These are phyloP conservation scores for Nannizziopsis barbatae DNA, from an alignment of 2,329 filamentous ascomycete species.

Conservation along the genomic window DNA sequence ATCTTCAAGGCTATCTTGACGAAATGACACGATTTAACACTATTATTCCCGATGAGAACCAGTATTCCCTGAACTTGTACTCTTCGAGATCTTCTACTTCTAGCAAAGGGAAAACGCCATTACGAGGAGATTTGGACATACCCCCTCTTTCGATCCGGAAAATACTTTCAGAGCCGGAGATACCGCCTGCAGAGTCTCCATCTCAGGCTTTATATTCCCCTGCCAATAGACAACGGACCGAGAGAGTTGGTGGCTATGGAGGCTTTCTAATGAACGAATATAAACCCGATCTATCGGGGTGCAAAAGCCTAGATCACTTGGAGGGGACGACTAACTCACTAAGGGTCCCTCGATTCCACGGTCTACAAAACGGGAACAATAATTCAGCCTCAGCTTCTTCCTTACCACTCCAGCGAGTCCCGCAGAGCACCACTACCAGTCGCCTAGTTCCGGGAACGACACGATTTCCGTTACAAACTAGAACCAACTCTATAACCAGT, in stretches of 20 bases:
- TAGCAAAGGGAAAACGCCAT: not conserved
- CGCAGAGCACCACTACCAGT: not conserved
- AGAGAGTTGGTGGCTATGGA: conserved; percentile 6
- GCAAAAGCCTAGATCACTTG: conserved; percentile 1
- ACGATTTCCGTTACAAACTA: not conserved
- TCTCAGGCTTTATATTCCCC: not conserved
- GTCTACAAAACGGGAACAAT: not conserved
- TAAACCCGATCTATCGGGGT: not conserved
- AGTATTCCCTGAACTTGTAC: not conserved
- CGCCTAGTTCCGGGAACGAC: not conserved
- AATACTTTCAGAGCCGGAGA: not conserved
- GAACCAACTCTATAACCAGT: not conserved
- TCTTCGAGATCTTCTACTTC: not conserved
- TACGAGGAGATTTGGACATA: not conserved
- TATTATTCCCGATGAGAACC: not conserved
- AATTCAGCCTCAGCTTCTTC: not conserved
- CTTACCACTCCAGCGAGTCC: not conserved
- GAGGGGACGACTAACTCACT: not conserved
- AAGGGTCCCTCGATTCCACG: not conserved
- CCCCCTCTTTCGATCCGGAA: conserved; percentile 4
- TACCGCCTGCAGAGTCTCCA: not conserved
- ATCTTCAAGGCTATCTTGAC: too few species aligned
- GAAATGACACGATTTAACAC: not conserved
- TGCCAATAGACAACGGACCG: not conserved
- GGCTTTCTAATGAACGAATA: not conserved